phyloP scores from a whole-genome alignment of 164 flowering plant genomes.

The Nelumbo lutea region DNA sequence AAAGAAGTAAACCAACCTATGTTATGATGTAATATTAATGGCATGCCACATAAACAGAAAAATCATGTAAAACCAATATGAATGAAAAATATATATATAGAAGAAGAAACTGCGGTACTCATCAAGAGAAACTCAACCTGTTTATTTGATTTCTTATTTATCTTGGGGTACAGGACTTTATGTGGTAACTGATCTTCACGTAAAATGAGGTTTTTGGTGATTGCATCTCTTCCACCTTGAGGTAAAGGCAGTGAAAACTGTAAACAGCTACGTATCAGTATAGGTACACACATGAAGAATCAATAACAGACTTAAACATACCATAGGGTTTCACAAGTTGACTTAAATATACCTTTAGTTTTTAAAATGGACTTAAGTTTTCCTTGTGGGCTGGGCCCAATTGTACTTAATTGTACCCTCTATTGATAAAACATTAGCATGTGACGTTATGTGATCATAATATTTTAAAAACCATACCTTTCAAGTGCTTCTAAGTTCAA shows the following conservation, averaged over 20 bases:
- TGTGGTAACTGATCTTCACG: conserved; percentile 97
- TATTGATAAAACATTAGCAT: too few relatives aligned
- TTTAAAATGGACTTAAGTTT: too few relatives aligned
- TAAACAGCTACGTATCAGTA: conserved; percentile 9
- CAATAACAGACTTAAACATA: not conserved
- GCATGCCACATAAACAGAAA: not conserved
- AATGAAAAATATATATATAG: not conserved
- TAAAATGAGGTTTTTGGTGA: conserved; percentile 72
- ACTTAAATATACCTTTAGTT: too few relatives aligned
- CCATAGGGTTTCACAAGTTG: too few relatives aligned
- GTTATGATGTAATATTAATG: not conserved
- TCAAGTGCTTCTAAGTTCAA: too few relatives aligned
- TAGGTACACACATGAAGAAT: not conserved
- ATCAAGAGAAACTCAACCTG: conserved; percentile 30
- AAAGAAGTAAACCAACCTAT: not conserved
- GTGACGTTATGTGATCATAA: too few relatives aligned
- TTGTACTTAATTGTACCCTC: too few relatives aligned
- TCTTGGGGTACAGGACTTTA: conserved; percentile 67
- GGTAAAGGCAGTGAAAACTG: conserved; percentile 93
- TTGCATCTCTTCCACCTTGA: conserved; percentile 91
- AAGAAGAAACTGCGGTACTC: too few relatives aligned
- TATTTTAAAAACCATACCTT: too few relatives aligned
- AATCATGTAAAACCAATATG: not conserved
- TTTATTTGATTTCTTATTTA: conserved; percentile 62
- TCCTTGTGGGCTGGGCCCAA: too few relatives aligned